Evolutionary conservation across 2,329 filamentous ascomycete genomes (phyloP), one percentile per base, ranked within the genome.

Genomic region (Ophiostoma angusticollis): DNA sequence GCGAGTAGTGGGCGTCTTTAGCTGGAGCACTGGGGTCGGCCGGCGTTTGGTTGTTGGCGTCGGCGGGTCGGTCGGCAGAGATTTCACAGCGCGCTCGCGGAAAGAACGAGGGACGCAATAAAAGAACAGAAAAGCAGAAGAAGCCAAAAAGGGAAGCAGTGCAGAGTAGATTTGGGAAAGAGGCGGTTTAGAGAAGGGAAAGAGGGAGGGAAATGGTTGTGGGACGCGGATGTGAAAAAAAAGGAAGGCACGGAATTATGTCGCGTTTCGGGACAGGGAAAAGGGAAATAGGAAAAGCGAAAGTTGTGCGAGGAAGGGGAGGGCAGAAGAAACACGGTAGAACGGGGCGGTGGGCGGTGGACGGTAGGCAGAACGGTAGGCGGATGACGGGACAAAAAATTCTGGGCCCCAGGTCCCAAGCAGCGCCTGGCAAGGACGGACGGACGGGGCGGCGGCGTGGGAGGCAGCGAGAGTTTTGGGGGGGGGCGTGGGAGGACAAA

Each of bases 361-460:
- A 30, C 35, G 35, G 42, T 40, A 37, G 35, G 45, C 36, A n/a
- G n/a, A n/a, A n/a, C n/a, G 44, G 46, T 45, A 43, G 43, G 43
- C 44, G 42, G 47, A 47, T 42, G 40, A 47, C 46, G 46, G 47
- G 45, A 43, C 21, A 38, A 39, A 41, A 40, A 44, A 41, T 31
- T 37, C 33, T 14, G 35, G n/a, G n/a, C n/a, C n/a, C 31, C 37
- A 29, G 23, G 33, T 31, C 34, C 27, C 31, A 44, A 31, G 21
- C 22, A 33, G 21, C 22, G 35, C 40, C 24, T 17, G 28, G 32
- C 29, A 36, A n/a, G n/a, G 37, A 36, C 40, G 43, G 44, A 38
- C 40, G 40, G 42, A 38, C 42, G 36, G 40, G 38, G 41, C 42
- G 44, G 42, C 46, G 43, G 43, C 18, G 35, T 32, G 13, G 16